phyloP scores from a whole-genome alignment of 2,329 filamentous ascomycete genomes.

The Rosellinia necatrix region DNA sequence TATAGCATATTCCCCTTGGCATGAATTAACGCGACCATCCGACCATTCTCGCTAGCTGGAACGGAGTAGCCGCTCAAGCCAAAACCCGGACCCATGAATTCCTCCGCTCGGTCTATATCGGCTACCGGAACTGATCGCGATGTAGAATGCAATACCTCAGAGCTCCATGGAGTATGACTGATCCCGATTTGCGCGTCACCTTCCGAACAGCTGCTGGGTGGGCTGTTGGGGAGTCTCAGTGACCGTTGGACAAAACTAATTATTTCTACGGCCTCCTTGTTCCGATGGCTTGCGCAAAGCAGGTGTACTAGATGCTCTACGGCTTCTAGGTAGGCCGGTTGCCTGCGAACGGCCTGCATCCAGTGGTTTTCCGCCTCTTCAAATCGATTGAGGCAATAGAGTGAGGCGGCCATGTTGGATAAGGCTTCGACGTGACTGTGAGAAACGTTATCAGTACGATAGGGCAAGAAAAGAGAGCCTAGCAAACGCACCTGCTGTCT shows the following conservation, averaged over 20 bases:
- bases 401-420: slow-evolving; percentile 88
- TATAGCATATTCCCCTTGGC: slow-evolving; percentile 99
- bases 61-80: slow-evolving; percentile 85
- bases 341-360: slow-evolving; percentile 79
- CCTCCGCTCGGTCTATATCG: slow-evolving; percentile 19
- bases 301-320: slow-evolving; percentile 92
- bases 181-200: slow-evolving; percentile 5
- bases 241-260: slow-evolving; percentile 83
- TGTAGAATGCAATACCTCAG: slow-evolving; percentile 6
- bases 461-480: neutral
- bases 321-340: slow-evolving; percentile 90
- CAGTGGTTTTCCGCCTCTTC: slow-evolving; percentile 86
- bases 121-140: slow-evolving; percentile 20
- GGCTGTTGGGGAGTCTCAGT: slow-evolving; percentile 58
- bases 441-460: slow-evolving; percentile 9
- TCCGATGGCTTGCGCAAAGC: slow-evolving; percentile 79
- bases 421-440: slow-evolving; percentile 85
- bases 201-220: slow-evolving; percentile 8
- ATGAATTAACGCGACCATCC: slow-evolving; percentile 91
- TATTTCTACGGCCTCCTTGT: slow-evolving; percentile 81
- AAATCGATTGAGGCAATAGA: slow-evolving; percentile 80
- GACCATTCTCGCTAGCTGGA: slow-evolving; percentile 84
- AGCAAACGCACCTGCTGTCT: slow-evolving; percentile 56
- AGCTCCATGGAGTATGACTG: slow-evolving; percentile 16
- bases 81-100: slow-evolving; percentile 53